These are phyloP conservation scores for Anthoceros angustus DNA, from an alignment of 225 moss, liverwort and hornwort species.

Conservation along the genomic window DNA sequence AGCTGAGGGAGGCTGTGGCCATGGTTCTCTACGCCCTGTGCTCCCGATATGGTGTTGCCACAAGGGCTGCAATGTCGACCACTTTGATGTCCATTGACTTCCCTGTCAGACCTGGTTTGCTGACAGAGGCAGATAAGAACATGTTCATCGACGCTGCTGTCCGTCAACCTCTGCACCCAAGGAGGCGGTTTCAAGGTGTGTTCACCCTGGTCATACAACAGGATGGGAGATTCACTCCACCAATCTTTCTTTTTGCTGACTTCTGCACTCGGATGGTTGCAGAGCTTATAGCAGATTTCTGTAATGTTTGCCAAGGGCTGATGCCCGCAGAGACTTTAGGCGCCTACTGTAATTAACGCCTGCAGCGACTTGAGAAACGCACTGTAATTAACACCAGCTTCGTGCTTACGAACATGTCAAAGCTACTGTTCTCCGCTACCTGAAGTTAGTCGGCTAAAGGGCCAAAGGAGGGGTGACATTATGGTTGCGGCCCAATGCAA, in stretches of 20 bases:
- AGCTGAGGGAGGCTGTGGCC: slow-evolving; percentile 23
- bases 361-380: no score
- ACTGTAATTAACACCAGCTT: no score
- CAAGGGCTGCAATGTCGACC: slow-evolving; percentile 17
- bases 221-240: not conserved
- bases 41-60: slow-evolving; percentile 25
- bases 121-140: slow-evolving; percentile 18
- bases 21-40: slow-evolving; percentile 42
- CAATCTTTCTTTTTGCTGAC: not conserved
- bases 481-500: no score
- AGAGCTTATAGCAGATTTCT: slow-evolving; percentile 34
- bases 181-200: slow-evolving; percentile 38
- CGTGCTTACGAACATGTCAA: no score
- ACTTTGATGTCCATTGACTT: slow-evolving; percentile 21
- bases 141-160: slow-evolving; percentile 20
- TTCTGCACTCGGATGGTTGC: not conserved
- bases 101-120: slow-evolving; percentile 25
- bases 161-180: slow-evolving; percentile 32
- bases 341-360: slow-evolving; percentile 8
- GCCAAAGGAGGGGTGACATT: no score
- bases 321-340: slow-evolving; percentile 29
- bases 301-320: slow-evolving; percentile 31
- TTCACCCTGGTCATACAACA: not conserved
- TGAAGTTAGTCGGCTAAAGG: no score
- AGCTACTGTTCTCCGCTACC: no score